Percentiles rank a stretch among this genome's conserved stretches.
Evolutionary conservation across 108 stramenopile genomes (phyloP).

Genomic region (Cyclotella atomus): DNA sequence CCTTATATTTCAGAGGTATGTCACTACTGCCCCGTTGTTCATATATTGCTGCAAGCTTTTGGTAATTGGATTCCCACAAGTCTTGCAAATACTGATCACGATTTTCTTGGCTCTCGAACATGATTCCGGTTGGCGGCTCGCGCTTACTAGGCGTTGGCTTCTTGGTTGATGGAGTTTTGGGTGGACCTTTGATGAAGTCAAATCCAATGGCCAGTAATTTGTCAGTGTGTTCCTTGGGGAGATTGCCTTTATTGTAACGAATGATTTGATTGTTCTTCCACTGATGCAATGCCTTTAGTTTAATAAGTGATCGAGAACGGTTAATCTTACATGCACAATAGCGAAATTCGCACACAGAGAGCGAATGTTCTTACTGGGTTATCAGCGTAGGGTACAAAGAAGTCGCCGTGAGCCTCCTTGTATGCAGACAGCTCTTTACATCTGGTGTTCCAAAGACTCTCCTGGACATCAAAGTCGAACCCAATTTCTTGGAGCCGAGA

Average conservation of each 20-base stretch:
- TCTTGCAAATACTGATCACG: constrained; percentile 11
- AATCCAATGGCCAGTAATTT: neutral
- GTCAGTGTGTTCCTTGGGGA: neutral
- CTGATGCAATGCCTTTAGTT: constrained; percentile 2
- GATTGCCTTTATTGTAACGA: neutral
- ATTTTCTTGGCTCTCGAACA: neutral
- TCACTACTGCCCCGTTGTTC: constrained; percentile 20
- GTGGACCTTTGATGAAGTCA: constrained; percentile 1
- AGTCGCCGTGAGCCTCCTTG: constrained; percentile 6
- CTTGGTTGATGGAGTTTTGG: constrained; percentile 5
- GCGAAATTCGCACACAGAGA: neutral
- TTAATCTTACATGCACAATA: neutral
- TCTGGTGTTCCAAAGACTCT: neutral
- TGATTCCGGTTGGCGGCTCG: neutral
- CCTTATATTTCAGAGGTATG: constrained; percentile 23
- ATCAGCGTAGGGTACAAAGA: neutral
- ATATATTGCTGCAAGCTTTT: constrained; percentile 2
- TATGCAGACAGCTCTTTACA: neutral
- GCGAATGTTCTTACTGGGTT: neutral
- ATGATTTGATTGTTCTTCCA: constrained; percentile 12
- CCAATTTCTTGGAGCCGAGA: constrained; percentile 13
- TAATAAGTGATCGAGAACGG: neutral
- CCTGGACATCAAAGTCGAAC: neutral
- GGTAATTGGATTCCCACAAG: constrained; percentile 14
- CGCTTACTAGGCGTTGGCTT: neutral